Evolutionary conservation across 2,329 filamentous ascomycete species (phyloP), one percentile per base, ranked within the genome.

Genomic region (Blumeria graminis): DNA sequence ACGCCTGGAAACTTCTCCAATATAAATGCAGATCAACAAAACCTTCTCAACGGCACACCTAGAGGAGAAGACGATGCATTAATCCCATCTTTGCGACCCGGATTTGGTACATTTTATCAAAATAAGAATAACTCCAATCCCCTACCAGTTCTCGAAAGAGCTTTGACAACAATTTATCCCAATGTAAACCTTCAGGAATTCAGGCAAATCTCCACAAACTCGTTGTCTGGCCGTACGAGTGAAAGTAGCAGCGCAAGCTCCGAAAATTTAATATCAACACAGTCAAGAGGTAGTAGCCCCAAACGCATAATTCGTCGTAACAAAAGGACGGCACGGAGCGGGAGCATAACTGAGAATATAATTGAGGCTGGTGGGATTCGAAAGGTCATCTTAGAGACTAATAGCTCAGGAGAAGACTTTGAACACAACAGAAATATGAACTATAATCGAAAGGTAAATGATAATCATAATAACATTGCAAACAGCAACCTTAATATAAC

Each of bases 341-440:
- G 85, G 33, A 86, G 81, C 65, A 86, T 89, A 62, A 87, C 84
- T 0, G 84, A 89, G 68, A 85, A 84, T 59, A 72, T 85, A n/a
- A 71, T 88, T 57, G 82, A 89, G 63, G 73, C 81, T 1, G 79
- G 81, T 56, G 85, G 85, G 1, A 75, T 88, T 55, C 78, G 79
- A 60, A 90, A 90, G 69, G 77, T 87, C 48, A 77, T 90, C 0
- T 71, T 90, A 32, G 81, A 86, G 64, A 80, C 80, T 3, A 82
- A 74, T 32, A 62, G 57, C 22, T 62, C 61, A 7, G 59, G 58
- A 13, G 65, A 66, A 13, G 60, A 61, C n/a, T 22, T 46, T 13
- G 43, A 46, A n/a, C 43, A 46, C 6, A 46, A 22, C 16, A 46
- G 43, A 46, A 54, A 52, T 3, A 14, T 18, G 10, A 18, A 10